A percentile compares a stretch with the other conserved stretches of the same genome.
phyloP scores from a whole-genome alignment of 2,329 filamentous ascomycete genomes.

The Epichloe brachyelytri region DNA sequence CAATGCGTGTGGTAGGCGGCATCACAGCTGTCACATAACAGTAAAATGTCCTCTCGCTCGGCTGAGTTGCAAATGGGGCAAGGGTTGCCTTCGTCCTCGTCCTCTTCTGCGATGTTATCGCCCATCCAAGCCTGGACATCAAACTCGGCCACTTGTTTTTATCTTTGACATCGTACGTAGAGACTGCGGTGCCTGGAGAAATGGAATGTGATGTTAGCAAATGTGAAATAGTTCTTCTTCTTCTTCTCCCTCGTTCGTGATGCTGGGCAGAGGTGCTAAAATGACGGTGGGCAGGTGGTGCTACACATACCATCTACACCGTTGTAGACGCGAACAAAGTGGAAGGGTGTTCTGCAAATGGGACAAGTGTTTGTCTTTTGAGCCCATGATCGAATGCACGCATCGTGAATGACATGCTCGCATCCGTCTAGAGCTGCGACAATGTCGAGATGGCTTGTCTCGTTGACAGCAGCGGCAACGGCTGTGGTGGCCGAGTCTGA shows the following conservation, averaged over 20 bases:
- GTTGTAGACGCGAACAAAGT: constrained; percentile 74
- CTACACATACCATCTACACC: constrained; percentile 59
- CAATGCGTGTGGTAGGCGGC: constrained; percentile 86
- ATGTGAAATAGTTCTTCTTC: neutral
- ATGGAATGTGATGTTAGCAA: neutral
- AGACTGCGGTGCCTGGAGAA: constrained; percentile 37
- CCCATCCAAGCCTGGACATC: constrained; percentile 64
- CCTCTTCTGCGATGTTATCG: constrained; percentile 53
- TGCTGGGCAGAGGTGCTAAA: neutral
- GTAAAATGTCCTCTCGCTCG: constrained; percentile 71
- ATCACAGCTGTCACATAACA: constrained; percentile 87
- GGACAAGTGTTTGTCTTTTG: constrained; percentile 96
- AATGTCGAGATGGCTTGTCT: constrained; percentile 25
- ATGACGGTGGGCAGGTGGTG: constrained; percentile 7
- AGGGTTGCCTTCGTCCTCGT: constrained; percentile 54
- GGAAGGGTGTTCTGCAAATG: constrained; percentile 87
- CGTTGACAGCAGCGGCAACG: constrained; percentile 8
- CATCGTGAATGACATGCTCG: constrained; percentile 84
- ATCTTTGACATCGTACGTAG: constrained; percentile 56
- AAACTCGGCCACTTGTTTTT: constrained; percentile 82
- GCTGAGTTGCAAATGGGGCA: constrained; percentile 75
- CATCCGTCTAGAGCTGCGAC: constrained; percentile 59
- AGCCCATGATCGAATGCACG: constrained; percentile 87
- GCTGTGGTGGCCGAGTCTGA: constrained; percentile 9
- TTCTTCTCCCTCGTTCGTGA: neutral